phyloP scores from a whole-genome alignment of 2,329 filamentous ascomycete species.

The Botrytis fragariae region DNA sequence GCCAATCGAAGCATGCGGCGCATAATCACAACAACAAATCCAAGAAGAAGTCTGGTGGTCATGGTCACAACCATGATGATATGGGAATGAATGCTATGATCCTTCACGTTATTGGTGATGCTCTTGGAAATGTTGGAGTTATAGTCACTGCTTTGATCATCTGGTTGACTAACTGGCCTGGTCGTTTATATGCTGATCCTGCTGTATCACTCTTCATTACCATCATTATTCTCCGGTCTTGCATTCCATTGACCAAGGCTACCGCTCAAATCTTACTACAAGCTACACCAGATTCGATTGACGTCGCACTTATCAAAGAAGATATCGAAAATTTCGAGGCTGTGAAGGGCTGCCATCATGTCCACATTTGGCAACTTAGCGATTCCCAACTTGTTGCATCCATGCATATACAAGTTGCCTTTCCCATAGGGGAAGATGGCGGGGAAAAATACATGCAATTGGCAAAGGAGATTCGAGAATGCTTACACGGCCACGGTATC shows the following conservation, averaged over 20 bases:
- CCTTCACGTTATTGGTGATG: constrained; percentile 75
- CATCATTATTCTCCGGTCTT: constrained; percentile 68
- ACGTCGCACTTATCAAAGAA: constrained; percentile 84
- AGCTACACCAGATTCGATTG: constrained; percentile 85
- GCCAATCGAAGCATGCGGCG: constrained; percentile 53
- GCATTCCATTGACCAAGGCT: constrained; percentile 74
- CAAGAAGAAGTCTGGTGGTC: constrained; percentile 58
- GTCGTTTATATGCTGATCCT: constrained; percentile 86
- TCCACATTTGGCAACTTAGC: constrained; percentile 96
- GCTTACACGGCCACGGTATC: constrained; percentile 92
- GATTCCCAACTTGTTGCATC: constrained; percentile 93
- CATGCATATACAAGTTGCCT: constrained; percentile 88
- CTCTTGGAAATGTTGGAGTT: constrained; percentile 82
- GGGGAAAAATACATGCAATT: constrained; percentile 85
- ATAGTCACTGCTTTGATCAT: constrained; percentile 83
- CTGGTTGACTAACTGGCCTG: constrained; percentile 81
- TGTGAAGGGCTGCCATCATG: constrained; percentile 87
- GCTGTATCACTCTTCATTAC: constrained; percentile 93
- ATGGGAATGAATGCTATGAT: constrained; percentile 93
- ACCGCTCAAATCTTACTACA: constrained; percentile 88
- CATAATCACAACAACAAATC: constrained; percentile 78
- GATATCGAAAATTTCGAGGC: constrained; percentile 85
- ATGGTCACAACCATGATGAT: constrained; percentile 78
- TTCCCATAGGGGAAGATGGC: constrained; percentile 80
- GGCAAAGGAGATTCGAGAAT: constrained; percentile 76